Base-by-base conservation (phyloP, 2,329 filamentous ascomycete species). In the Albifimbria verrucaria region DNA sequence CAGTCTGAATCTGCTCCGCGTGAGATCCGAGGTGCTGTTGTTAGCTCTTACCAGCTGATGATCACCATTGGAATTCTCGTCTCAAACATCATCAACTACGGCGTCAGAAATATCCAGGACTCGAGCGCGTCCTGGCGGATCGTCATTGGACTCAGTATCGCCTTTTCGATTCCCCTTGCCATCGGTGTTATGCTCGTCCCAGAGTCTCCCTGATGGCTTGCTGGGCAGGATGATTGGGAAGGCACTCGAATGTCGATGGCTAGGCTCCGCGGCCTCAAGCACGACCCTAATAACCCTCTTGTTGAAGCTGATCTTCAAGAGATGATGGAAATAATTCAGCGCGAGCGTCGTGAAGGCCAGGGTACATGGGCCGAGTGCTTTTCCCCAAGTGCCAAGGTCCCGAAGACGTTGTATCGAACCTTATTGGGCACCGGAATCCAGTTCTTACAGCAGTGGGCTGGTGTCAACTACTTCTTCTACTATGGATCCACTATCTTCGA, bases 1-100 rank as follows among this genome's bases (percentile, higher is more conserved):
- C 84, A 88, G 68, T 81, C 81, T 41, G 85, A 88, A 64, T 83
- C 77, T 50, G 77, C 81, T 2, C 85, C 85, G 4, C 76, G 77
- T 18, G 77, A 83, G 60, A 85, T 87, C 55, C 81, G 85, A 59
- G 85, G 84, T 59, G 79, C 81, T 28, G 79, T 88, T 43, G 81
- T 87, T n/a, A 77, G 80, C 4, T 83, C 80, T n/a, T 90, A 89
- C 68, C 87, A 90, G 69, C 80, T 90, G 17, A 85, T 89, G 72
- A 87, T 90, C 66, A 90, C 86, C 1, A 73, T 89, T 24, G 87
- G 87, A 28, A 88, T 90, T 57, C 81, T 83, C 50, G 65, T 79
- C 20, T 74, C 79, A 51, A 80, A 81, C 59, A 70, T 77, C 51
- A 74, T 84, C 61, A 83, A 83, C 66, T 81, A 72, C 50, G 79